Evolutionary conservation across 2,329 filamentous ascomycete genomes (phyloP), one percentile per base, ranked within the genome.

Genomic region (Penicillium sp.): DNA sequence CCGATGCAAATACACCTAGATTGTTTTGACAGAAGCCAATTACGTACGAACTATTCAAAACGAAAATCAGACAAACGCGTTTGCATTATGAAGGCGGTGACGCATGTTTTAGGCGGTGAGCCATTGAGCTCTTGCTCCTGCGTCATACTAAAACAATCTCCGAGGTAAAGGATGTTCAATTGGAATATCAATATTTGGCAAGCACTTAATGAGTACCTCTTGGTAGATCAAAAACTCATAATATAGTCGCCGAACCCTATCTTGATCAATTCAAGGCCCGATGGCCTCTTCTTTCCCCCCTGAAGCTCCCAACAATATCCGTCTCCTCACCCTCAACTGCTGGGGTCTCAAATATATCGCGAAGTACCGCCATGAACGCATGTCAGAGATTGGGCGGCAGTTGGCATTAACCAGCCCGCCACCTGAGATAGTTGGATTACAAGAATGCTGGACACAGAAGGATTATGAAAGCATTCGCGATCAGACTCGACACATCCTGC

Each of bases 341-440:
- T 97, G 94, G 93, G 94, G 94, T 47, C 85, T 97, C 58, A 93
- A 95, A 68, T 91, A 85, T 76, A 81, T 97, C 67, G 87, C 92
- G 47, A 86, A 87, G 61, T 83, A 89, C 62, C 90, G 92, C 62
- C 78, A 82, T 61, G 87, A 89, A 65, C 90, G 94, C 40, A 82
- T 97, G 47, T 75, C 81, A 29, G 90, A 96, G 71, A 97, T 97
- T 67, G 93, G 91, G 50, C 85, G 83, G 60, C 88, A 89, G 60
- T 82, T 97, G 59, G 88, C 90, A 60, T 73, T 79, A 39, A 80
- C 84, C 53, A 76, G 81, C 16, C 89, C 89, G 0, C 71, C 81
- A 9, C 91, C 92, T 27, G 83, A 95, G 58, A 92, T 97, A 66
- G 91, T 97, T 57, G 90, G 88, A n/a, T 79, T 97, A 14, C 93